These are phyloP conservation scores for Aethionema arabicum DNA, from an alignment of 345 rosid genomes.

Conservation along the genomic window DNA sequence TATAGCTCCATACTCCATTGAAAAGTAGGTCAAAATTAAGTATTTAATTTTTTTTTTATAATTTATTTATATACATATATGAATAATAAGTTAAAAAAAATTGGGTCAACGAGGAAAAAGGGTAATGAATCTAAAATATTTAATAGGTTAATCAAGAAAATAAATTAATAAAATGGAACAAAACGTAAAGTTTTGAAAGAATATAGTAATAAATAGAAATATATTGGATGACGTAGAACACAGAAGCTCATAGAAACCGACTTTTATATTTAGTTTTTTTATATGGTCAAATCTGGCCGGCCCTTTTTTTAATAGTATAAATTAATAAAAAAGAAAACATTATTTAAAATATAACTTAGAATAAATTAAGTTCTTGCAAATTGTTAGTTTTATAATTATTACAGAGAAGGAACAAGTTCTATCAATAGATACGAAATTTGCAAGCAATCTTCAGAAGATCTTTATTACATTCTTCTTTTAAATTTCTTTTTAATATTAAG, in stretches of 20 bases:
- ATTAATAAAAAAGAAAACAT: too few relatives aligned
- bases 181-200: conserved; percentile 34
- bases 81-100: too few relatives aligned
- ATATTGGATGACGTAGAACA: conserved; percentile 26
- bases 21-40: conserved; percentile 25
- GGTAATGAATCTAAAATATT: conserved; percentile 18
- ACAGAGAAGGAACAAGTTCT: conserved; percentile 16
- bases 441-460: conserved; percentile 19
- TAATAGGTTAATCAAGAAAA: conserved; percentile 7
- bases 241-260: conserved; percentile 31
- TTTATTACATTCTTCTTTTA: not conserved
- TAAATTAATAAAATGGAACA: conserved; percentile 23
- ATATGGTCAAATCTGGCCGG: conserved; percentile 33
- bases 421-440: conserved; percentile 19
- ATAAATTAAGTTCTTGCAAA: conserved; percentile 16
- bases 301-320: not conserved
- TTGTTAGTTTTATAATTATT: conserved; percentile 11
- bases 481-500: not conserved
- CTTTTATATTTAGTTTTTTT: conserved; percentile 28
- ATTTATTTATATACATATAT: too few relatives aligned
- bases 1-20: not conserved
- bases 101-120: conserved; percentile 30
- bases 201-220: conserved; percentile 14
- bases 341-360: too few relatives aligned
- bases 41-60: not conserved